phyloP scores from a whole-genome alignment of 129 eudicot species.

The Chrysanthemum makinoi region DNA sequence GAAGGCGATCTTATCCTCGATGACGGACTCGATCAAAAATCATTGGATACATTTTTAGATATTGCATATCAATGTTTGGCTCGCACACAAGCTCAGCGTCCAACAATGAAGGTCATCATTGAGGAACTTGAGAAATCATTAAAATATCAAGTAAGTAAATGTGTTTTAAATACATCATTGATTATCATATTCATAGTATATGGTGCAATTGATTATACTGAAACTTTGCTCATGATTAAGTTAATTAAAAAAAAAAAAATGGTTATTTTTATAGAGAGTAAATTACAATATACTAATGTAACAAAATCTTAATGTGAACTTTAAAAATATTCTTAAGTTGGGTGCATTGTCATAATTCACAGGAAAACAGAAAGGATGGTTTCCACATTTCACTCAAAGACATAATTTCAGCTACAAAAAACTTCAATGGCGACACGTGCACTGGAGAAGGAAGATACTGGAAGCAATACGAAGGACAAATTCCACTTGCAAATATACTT shows the following conservation, averaged over 20 bases:
- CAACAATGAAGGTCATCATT: background rate
- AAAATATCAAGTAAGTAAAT: background rate
- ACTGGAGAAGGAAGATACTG: background rate
- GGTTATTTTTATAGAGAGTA: too few species aligned
- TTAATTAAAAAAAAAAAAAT: too few species aligned
- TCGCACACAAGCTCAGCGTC: background rate
- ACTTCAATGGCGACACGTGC: background rate
- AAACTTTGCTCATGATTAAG: too few species aligned
- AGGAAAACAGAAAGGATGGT: background rate
- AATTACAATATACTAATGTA: too few species aligned
- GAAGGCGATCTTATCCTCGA: background rate
- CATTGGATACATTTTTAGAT: background rate
- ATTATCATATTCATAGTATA: background rate
- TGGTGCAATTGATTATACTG: too few species aligned
- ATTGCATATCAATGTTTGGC: constrained; percentile 1
- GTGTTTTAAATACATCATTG: background rate
- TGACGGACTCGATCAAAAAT: background rate
- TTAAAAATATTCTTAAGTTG: background rate
- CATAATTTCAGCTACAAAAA: background rate
- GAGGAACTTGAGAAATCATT: background rate
- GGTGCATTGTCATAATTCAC: background rate
- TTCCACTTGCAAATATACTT: background rate
- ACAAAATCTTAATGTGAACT: too few species aligned
- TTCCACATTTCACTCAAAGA: background rate
- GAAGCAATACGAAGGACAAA: background rate